phyloP scores from a whole-genome alignment of 1,284 basidiomycete species.

The Crucibulum parvulum region DNA sequence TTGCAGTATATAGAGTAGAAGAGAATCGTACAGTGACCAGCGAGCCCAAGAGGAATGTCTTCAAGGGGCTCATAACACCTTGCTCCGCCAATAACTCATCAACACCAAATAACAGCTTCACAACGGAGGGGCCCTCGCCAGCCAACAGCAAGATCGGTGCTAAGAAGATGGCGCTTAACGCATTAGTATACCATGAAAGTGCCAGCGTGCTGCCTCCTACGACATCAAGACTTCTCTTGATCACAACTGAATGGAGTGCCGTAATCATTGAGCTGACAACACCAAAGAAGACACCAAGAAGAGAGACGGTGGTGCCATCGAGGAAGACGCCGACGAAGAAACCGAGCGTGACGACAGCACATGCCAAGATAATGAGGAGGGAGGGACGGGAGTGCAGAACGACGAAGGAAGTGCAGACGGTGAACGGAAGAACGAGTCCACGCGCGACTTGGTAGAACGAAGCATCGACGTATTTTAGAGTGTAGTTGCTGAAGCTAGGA shows the following conservation, averaged over 20 bases:
- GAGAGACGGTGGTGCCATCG: constrained; percentile 67
- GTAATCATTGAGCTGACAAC: constrained; percentile 81
- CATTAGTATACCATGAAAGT: constrained; percentile 87
- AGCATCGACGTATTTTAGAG: constrained; percentile 90
- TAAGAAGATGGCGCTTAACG: constrained; percentile 72
- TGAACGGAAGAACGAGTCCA: constrained; percentile 88
- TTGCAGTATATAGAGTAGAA: not conserved
- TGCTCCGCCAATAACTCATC: constrained; percentile 39
- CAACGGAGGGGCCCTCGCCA: constrained; percentile 72
- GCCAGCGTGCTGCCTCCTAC: constrained; percentile 82
- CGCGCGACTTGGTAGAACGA: constrained; percentile 92
- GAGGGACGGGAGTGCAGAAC: constrained; percentile 79
- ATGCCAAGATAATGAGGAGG: constrained; percentile 71
- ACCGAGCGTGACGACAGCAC: constrained; percentile 78
- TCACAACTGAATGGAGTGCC: constrained; percentile 84
- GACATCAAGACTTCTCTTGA: constrained; percentile 79
- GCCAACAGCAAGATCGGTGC: constrained; percentile 71
- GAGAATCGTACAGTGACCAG: constrained; percentile 67
- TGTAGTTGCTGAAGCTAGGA: constrained; percentile 86
- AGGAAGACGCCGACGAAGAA: constrained; percentile 89
- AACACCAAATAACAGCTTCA: constrained; percentile 60
- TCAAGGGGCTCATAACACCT: constrained; percentile 53
- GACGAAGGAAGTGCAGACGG: constrained; percentile 79
- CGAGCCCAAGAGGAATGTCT: constrained; percentile 82
- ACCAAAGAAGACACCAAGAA: constrained; percentile 76